These are phyloP conservation scores for Rhizoclosmatium globosum DNA, from an alignment of 192 early-diverging fungal species.

Conservation along the genomic window DNA sequence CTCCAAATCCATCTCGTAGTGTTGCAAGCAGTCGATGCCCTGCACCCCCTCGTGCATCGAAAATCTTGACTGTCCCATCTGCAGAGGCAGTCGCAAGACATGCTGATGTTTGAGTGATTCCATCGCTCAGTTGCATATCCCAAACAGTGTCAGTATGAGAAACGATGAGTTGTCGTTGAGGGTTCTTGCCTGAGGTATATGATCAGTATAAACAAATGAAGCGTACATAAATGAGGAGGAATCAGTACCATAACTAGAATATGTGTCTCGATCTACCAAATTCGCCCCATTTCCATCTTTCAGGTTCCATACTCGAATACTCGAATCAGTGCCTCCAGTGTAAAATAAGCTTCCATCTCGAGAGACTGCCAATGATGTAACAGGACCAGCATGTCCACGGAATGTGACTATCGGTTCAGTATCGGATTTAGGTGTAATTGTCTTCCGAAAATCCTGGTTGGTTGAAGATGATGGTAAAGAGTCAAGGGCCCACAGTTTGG, in stretches of 20 bases:
- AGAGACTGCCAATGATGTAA: slow-evolving; percentile 73
- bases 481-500: slow-evolving; percentile 78
- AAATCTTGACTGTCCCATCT: slow-evolving; percentile 84
- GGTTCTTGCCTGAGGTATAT: slow-evolving; percentile 8
- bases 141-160: slow-evolving; percentile 89
- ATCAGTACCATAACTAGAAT: slow-evolving; percentile 2
- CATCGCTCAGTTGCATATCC: slow-evolving; percentile 72
- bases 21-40: background rate
- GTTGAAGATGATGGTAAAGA: background rate
- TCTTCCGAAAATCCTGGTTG: slow-evolving; percentile 4
- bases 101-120: slow-evolving; percentile 19
- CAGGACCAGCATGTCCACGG: slow-evolving; percentile 75
- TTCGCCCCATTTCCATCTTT: slow-evolving; percentile 57
- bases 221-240: too few species aligned
- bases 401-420: slow-evolving; percentile 76
- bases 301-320: slow-evolving; percentile 66
- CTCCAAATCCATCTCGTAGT: background rate
- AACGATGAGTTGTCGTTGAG: slow-evolving; percentile 63
- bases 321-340: slow-evolving; percentile 78
- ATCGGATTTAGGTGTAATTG: slow-evolving; percentile 47
- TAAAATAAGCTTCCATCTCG: slow-evolving; percentile 67
- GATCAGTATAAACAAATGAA: background rate
- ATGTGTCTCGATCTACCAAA: slow-evolving; percentile 1
- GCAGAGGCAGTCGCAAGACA: slow-evolving; percentile 76
- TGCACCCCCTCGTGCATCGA: slow-evolving; percentile 61